Percentiles rank a stretch among this genome's conserved stretches.
Conservation (phyloP, 2,329 filamentous ascomycete genomes). For the Beauveria sp. region DNA sequence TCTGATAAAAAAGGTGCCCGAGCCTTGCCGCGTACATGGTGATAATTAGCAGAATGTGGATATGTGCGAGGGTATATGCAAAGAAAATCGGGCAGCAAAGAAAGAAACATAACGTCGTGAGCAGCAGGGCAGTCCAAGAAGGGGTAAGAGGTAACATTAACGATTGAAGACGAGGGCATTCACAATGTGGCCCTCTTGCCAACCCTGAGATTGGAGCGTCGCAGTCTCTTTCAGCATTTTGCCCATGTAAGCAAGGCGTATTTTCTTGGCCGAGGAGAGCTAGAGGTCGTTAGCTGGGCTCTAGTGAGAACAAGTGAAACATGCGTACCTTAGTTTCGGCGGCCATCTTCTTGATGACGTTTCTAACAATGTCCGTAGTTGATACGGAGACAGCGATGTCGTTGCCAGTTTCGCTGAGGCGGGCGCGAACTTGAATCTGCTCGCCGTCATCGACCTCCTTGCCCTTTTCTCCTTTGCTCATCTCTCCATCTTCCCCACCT, state of each 20-base stretch:
- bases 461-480: slow-evolving; percentile 50
- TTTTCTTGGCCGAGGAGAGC: slow-evolving; percentile 50
- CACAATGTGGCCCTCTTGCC: slow-evolving; percentile 66
- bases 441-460: slow-evolving; percentile 49
- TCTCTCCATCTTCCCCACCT: slow-evolving; percentile 26
- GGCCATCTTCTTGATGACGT: slow-evolving; percentile 54
- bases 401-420: slow-evolving; percentile 59
- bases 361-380: slow-evolving; percentile 56
- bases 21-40: background rate
- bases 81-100: background rate
- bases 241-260: slow-evolving; percentile 75
- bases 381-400: slow-evolving; percentile 53
- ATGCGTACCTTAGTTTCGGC: slow-evolving; percentile 55
- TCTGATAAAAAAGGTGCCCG: background rate
- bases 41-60: background rate
- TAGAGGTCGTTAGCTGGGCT: slow-evolving; percentile 21
- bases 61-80: slow-evolving; percentile 7
- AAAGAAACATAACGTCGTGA: background rate
- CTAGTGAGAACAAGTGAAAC: background rate
- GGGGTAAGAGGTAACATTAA: slow-evolving; percentile 19
- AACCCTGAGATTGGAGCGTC: slow-evolving; percentile 62
- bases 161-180: slow-evolving; percentile 64
- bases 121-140: background rate
- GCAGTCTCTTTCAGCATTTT: slow-evolving; percentile 65
- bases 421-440: slow-evolving; percentile 49